These are phyloP conservation scores for Didymella sp. DNA, from an alignment of 2,329 filamentous ascomycete genomes.

Conservation along the genomic window DNA sequence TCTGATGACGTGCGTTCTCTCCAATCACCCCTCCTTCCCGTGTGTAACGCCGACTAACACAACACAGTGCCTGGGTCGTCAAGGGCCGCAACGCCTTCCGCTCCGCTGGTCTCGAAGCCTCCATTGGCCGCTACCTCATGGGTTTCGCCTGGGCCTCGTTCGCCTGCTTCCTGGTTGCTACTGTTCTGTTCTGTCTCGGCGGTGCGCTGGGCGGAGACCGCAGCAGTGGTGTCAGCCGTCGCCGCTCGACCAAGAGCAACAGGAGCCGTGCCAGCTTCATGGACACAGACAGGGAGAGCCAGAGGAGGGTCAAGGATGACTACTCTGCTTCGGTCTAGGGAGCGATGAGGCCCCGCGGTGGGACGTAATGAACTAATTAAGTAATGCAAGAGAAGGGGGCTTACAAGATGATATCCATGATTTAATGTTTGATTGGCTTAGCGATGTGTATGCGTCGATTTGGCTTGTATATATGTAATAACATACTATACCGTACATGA, in stretches of 20 bases:
- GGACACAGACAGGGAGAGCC: constrained; percentile 62
- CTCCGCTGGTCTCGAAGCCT: constrained; percentile 61
- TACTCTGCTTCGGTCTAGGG: constrained; percentile 59
- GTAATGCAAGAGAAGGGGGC: no score
- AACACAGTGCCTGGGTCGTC: constrained; percentile 68
- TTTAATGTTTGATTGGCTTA: constrained; percentile 17
- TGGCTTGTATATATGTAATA: constrained; percentile 3
- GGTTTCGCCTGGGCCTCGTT: constrained; percentile 79
- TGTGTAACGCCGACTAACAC: not conserved
- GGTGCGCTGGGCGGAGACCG: constrained; percentile 59
- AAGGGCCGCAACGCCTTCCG: constrained; percentile 72
- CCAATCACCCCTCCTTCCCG: not conserved
- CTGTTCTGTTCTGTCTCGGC: constrained; percentile 71
- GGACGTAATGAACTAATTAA: not conserved
- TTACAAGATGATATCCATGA: constrained; percentile 31
- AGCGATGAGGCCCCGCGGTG: not conserved
- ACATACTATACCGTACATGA: not conserved
- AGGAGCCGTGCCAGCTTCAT: constrained; percentile 59
- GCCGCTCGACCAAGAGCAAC: constrained; percentile 56
- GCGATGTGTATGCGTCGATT: constrained; percentile 4
- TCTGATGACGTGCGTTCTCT: constrained; percentile 73
- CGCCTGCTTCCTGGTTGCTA: constrained; percentile 69
- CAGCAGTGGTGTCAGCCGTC: constrained; percentile 50
- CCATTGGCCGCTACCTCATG: constrained; percentile 72
- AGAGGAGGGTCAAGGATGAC: constrained; percentile 73